These are phyloP conservation scores for Teunomyces atbi DNA, from an alignment of 805 yeast species.

Conservation along the genomic window DNA sequence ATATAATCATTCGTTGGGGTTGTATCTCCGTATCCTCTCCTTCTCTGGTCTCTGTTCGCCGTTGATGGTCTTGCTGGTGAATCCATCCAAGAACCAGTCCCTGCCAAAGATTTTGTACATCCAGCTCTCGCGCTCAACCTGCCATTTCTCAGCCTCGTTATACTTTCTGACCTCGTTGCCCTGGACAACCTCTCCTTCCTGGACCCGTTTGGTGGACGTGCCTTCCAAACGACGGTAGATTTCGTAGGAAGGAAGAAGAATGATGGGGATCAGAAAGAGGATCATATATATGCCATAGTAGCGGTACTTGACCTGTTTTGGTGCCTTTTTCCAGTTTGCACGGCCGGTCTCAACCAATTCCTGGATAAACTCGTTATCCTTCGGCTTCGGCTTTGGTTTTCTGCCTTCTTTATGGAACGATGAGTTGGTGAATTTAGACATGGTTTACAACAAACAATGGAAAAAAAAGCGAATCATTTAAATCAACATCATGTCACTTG, in stretches of 20 bases:
- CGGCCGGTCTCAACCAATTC: slow-evolving; percentile 39
- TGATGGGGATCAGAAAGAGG: slow-evolving; percentile 37
- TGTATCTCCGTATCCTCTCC: background rate
- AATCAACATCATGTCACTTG: slow-evolving; percentile 8
- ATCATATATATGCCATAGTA: slow-evolving; percentile 39
- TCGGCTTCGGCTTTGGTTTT: slow-evolving; percentile 12
- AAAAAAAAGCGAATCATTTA: background rate
- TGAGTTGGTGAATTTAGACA: slow-evolving; percentile 24
- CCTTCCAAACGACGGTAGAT: slow-evolving; percentile 38
- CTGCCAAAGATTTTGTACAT: slow-evolving; percentile 40
- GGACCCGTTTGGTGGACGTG: slow-evolving; percentile 37
- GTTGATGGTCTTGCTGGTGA: slow-evolving; percentile 40
- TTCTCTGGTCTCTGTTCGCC: slow-evolving; percentile 4
- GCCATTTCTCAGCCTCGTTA: slow-evolving; percentile 41
- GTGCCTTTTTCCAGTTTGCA: slow-evolving; percentile 46
- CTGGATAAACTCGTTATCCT: slow-evolving; percentile 31
- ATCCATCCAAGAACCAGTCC: slow-evolving; percentile 44
- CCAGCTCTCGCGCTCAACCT: slow-evolving; percentile 32
- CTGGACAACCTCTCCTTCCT: slow-evolving; percentile 38
- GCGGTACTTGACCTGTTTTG: slow-evolving; percentile 32
- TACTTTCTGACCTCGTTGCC: slow-evolving; percentile 33
- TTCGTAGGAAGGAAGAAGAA: slow-evolving; percentile 33
- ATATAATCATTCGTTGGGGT: background rate
- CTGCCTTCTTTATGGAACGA: slow-evolving; percentile 30
- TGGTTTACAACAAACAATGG: background rate